Percentiles rank a stretch among this genome's conserved stretches.
Conservation (phyloP, 2,329 filamentous ascomycete species). For the Clarireedia sp. region DNA sequence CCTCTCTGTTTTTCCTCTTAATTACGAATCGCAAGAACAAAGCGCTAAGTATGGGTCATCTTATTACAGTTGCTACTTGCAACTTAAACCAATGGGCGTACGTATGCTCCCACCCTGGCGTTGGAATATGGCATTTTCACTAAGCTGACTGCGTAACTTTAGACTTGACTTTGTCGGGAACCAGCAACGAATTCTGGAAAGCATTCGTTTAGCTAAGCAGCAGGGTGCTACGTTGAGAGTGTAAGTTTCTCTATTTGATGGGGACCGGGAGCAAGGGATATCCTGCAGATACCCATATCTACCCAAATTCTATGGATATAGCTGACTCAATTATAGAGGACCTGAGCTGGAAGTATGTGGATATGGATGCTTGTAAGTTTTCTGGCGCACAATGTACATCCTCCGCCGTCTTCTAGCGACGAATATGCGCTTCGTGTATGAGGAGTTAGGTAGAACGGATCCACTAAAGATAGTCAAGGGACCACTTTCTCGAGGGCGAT, state of each 20-base stretch:
- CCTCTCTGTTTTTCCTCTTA: too few species aligned
- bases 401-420: too few species aligned
- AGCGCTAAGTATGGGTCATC: constrained; percentile 5
- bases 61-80: constrained; percentile 3
- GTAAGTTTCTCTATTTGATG: too few species aligned
- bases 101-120: too few species aligned
- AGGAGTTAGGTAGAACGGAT: too few species aligned
- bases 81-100: constrained; percentile 6
- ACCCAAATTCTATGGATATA: too few species aligned
- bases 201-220: constrained; percentile 46
- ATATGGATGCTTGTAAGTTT: constrained; percentile 43
- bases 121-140: not conserved
- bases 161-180: constrained; percentile 9
- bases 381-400: not conserved
- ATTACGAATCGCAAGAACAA: too few species aligned
- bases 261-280: too few species aligned
- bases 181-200: constrained; percentile 48
- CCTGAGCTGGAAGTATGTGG: constrained; percentile 32
- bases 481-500: constrained; percentile 33
- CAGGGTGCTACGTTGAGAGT: constrained; percentile 47
- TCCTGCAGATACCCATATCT: too few species aligned
- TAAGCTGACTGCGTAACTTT: too few species aligned
- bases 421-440: too few species aligned
- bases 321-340: constrained; percentile 24
- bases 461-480: not conserved